Evolutionary conservation across 108 stramenopile genomes (phyloP).

Genomic region (Aurantiochytrium sp.): DNA sequence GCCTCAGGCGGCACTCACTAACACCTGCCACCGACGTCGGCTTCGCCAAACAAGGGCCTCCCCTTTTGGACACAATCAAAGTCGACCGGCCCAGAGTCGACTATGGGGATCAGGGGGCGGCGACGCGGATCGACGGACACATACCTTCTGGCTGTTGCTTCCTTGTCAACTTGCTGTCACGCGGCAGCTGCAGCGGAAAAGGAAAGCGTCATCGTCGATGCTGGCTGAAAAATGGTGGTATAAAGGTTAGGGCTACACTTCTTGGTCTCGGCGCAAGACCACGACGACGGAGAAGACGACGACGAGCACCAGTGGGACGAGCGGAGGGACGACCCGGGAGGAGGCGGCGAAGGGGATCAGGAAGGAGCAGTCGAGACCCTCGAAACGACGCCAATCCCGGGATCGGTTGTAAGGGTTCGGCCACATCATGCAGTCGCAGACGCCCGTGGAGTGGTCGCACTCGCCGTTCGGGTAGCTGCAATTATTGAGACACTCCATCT

Average conservation of each 20-base stretch:
- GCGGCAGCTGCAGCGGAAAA: too few species aligned
- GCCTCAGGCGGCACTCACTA: too few species aligned
- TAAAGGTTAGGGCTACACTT: background rate
- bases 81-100: too few species aligned
- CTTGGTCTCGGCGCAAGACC: background rate
- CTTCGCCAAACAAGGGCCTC: too few species aligned
- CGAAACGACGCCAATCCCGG: conserved; percentile 39
- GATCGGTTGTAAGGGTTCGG: conserved; percentile 65
- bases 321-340: background rate
- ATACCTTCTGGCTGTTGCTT: too few species aligned
- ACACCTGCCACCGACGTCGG: too few species aligned
- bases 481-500: conserved; percentile 65
- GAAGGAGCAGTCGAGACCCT: conserved; percentile 63
- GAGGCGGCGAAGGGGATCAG: conserved; percentile 32
- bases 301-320: background rate
- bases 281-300: background rate
- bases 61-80: too few species aligned
- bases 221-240: too few species aligned
- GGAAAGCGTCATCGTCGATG: too few species aligned
- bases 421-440: conserved; percentile 55
- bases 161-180: too few species aligned
- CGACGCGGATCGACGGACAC: too few species aligned
- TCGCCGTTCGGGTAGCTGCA: conserved; percentile 72
- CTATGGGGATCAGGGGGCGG: too few species aligned
- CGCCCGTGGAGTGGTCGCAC: conserved; percentile 59